Evolutionary conservation across 2,329 filamentous ascomycete species (phyloP).

Genomic region (Penicillium hordei): DNA sequence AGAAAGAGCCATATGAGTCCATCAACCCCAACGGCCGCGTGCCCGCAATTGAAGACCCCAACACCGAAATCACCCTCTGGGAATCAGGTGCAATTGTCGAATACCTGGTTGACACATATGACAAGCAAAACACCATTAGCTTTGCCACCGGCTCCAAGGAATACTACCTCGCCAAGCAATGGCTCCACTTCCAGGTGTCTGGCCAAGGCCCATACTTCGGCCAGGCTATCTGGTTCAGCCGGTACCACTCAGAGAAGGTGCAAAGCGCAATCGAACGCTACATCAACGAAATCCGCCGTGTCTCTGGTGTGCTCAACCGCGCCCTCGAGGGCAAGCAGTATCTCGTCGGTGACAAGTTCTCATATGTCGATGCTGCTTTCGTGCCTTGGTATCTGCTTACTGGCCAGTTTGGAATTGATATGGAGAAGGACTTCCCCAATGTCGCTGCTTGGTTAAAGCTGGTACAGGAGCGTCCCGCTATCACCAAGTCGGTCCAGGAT

Average conservation of each 20-base stretch:
- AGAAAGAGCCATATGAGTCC: conserved; percentile 27
- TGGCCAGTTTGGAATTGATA: conserved; percentile 19
- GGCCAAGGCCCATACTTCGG: conserved; percentile 54
- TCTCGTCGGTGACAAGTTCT: conserved; percentile 46
- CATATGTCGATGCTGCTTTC: conserved; percentile 46
- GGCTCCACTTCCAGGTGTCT: conserved; percentile 48
- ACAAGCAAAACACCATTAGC: conserved; percentile 40
- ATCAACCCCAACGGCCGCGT: conserved; percentile 39
- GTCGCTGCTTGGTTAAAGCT: conserved; percentile 33
- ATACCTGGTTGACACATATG: conserved; percentile 49
- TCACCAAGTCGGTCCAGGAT: conserved; percentile 24
- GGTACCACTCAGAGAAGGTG: conserved; percentile 46
- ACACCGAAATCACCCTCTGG: conserved; percentile 43
- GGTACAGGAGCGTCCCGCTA: conserved; percentile 28
- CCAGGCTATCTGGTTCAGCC: conserved; percentile 47
- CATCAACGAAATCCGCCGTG: conserved; percentile 46
- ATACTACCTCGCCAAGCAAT: conserved; percentile 44
- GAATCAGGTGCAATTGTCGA: conserved; percentile 49
- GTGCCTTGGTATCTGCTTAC: conserved; percentile 35
- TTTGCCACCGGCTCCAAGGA: conserved; percentile 38
- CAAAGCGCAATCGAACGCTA: conserved; percentile 48
- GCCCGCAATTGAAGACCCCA: conserved; percentile 39
- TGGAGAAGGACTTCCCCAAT: conserved; percentile 32
- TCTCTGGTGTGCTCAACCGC: conserved; percentile 46
- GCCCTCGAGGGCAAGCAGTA: conserved; percentile 40